phyloP scores from a whole-genome alignment of 768 basidiomycete species.

The Xanthoconium stramineum region DNA sequence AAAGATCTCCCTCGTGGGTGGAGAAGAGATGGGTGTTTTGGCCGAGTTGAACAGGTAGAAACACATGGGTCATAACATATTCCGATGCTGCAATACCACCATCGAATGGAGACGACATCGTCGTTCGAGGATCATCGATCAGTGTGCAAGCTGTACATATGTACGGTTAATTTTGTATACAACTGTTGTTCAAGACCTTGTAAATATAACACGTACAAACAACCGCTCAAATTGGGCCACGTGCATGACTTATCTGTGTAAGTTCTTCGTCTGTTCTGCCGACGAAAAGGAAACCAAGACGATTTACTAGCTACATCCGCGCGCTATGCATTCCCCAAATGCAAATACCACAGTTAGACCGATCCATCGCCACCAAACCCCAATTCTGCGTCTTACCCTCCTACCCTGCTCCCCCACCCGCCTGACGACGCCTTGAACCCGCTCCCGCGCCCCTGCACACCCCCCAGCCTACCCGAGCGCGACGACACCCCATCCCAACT shows the following conservation, averaged over 20 bases:
- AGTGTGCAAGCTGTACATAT: no score
- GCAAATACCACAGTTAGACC: not conserved
- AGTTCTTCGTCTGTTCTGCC: not conserved
- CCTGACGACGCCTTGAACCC: constrained; percentile 11
- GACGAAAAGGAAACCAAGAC: not conserved
- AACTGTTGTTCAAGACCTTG: constrained; percentile 24
- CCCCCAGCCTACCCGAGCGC: no score
- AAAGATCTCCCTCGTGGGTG: not conserved
- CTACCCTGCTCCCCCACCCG: not conserved
- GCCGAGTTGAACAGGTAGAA: not conserved
- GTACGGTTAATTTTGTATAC: constrained; percentile 12
- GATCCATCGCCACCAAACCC: constrained; percentile 7
- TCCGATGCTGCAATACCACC: not conserved
- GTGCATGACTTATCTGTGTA: constrained; percentile 11
- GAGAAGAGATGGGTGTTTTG: no score
- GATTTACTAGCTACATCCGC: not conserved
- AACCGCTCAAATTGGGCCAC: constrained; percentile 9
- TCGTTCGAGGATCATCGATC: no score
- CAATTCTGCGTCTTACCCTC: not conserved
- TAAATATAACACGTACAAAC: constrained; percentile 27
- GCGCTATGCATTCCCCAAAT: not conserved
- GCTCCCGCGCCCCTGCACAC: not conserved
- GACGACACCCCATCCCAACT: not conserved
- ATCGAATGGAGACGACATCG: no score
- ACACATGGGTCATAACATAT: not conserved